A percentile compares a stretch with the other conserved stretches of the same genome.
These are phyloP conservation scores for Teratosphaeria destructans DNA, from an alignment of 2,329 filamentous ascomycete species.

Conservation along the genomic window DNA sequence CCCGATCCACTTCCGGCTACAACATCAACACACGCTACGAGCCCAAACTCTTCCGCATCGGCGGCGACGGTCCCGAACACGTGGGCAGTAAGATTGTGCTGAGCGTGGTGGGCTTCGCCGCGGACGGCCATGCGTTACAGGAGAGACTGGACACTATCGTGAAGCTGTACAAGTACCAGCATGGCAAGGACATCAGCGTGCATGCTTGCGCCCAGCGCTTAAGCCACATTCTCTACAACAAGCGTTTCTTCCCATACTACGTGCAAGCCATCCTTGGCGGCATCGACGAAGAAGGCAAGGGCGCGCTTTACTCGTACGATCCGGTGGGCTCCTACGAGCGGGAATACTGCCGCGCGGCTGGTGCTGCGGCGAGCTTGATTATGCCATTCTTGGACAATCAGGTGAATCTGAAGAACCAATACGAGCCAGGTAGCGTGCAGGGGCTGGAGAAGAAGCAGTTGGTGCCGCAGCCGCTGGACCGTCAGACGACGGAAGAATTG, in stretches of 20 bases:
- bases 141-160: slow-evolving; percentile 88
- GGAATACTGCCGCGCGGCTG: slow-evolving; percentile 88
- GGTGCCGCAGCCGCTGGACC: slow-evolving; percentile 56
- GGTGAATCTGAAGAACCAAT: slow-evolving; percentile 99
- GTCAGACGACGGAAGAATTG: slow-evolving; percentile 67
- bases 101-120: slow-evolving; percentile 90
- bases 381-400: slow-evolving; percentile 99
- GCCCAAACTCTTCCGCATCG: slow-evolving; percentile 96
- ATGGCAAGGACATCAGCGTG: slow-evolving; percentile 91
- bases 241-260: slow-evolving; percentile 99
- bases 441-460: slow-evolving; percentile 71
- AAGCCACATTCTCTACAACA: slow-evolving; percentile 89
- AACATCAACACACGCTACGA: slow-evolving; percentile 96
- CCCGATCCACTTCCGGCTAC: slow-evolving; percentile 89
- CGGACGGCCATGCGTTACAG: slow-evolving; percentile 86
- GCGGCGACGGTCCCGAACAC: slow-evolving; percentile 77
- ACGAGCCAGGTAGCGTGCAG: slow-evolving; percentile 72
- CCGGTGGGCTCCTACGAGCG: slow-evolving; percentile 96
- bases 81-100: slow-evolving; percentile 78
- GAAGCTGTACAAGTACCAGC: slow-evolving; percentile 98
- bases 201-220: slow-evolving; percentile 90
- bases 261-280: slow-evolving; percentile 89
- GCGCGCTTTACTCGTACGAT: slow-evolving; percentile 94
- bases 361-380: slow-evolving; percentile 78
- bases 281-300: slow-evolving; percentile 86